A percentile compares a stretch with the other conserved stretches of the same genome.
phyloP scores from a whole-genome alignment of 2,329 filamentous ascomycete species.

The Aspergillus caelatus region DNA sequence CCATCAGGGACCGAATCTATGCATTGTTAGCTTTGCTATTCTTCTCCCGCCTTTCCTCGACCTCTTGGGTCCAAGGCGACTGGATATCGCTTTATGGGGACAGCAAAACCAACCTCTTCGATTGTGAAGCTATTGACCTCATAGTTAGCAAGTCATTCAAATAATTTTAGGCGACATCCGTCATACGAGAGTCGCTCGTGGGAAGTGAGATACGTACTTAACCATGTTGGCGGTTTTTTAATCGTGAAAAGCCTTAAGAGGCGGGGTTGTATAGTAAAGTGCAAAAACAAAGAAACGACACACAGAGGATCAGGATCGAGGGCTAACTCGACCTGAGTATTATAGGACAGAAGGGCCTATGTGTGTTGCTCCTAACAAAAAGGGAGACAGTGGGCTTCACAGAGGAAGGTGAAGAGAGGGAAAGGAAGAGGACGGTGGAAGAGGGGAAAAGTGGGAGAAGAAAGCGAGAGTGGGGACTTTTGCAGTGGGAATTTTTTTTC shows the following conservation, averaged over 20 bases:
- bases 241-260: constrained; percentile 41
- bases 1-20: constrained; percentile 53
- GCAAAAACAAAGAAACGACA: constrained; percentile 35
- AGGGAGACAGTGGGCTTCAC: constrained; percentile 32
- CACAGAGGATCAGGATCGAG: constrained; percentile 48
- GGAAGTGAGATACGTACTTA: constrained; percentile 73
- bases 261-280: constrained; percentile 40
- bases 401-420: constrained; percentile 32
- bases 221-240: constrained; percentile 90
- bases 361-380: constrained; percentile 40
- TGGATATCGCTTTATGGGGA: constrained; percentile 3
- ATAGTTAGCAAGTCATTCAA: constrained; percentile 33
- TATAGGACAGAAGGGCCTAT: constrained; percentile 38
- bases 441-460: constrained; percentile 24
- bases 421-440: constrained; percentile 30
- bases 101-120: constrained; percentile 68
- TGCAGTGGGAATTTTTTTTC: constrained; percentile 26
- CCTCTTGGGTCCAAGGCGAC: background rate
- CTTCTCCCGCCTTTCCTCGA: too few relatives aligned
- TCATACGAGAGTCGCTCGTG: background rate
- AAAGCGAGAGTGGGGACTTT: constrained; percentile 31
- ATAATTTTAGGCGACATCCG: background rate
- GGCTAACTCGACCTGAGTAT: constrained; percentile 45
- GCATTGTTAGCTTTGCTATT: constrained; percentile 17
- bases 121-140: constrained; percentile 81